Percentiles rank a stretch among this genome's conserved stretches.
phyloP scores from a whole-genome alignment of 164 flowering plant species.

The Vitis cinerea region DNA sequence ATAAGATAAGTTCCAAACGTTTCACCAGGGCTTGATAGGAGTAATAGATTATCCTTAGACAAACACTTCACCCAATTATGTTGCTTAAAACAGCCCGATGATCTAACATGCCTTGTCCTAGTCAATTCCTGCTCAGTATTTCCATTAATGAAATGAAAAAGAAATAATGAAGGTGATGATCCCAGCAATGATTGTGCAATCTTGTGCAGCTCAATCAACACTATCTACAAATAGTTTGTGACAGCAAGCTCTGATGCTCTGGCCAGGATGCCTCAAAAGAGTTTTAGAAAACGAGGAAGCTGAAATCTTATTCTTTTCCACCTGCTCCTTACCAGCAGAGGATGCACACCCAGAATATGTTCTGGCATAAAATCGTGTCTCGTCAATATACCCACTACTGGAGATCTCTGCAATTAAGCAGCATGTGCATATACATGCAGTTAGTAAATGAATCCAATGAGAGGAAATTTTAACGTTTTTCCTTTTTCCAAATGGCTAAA shows the following conservation, averaged over 20 bases:
- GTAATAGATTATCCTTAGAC: no score
- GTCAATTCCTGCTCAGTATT: neutral
- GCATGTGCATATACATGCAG: neutral
- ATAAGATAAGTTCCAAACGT: no score
- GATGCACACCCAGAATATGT: conserved; percentile 67
- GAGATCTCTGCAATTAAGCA: conserved; percentile 53
- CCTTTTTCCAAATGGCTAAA: neutral
- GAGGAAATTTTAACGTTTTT: neutral
- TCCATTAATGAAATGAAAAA: neutral
- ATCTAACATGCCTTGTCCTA: neutral
- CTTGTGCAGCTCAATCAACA: neutral
- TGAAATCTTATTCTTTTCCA: conserved; percentile 65
- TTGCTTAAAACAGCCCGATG: neutral
- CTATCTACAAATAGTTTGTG: conserved; percentile 4
- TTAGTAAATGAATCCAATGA: neutral
- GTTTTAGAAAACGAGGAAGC: conserved; percentile 30
- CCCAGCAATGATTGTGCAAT: neutral
- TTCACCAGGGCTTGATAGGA: no score
- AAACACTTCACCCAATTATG: neutral
- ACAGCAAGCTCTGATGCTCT: neutral
- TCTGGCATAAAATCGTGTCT: conserved; percentile 95
- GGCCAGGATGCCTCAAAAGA: conserved; percentile 14
- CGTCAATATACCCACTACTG: conserved; percentile 84
- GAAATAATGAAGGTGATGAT: neutral
- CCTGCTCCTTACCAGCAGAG: conserved; percentile 46